A percentile compares a stretch with the other conserved stretches of the same genome.
phyloP scores from a whole-genome alignment of 306 rosid genomes.

The Cucumis melo region DNA sequence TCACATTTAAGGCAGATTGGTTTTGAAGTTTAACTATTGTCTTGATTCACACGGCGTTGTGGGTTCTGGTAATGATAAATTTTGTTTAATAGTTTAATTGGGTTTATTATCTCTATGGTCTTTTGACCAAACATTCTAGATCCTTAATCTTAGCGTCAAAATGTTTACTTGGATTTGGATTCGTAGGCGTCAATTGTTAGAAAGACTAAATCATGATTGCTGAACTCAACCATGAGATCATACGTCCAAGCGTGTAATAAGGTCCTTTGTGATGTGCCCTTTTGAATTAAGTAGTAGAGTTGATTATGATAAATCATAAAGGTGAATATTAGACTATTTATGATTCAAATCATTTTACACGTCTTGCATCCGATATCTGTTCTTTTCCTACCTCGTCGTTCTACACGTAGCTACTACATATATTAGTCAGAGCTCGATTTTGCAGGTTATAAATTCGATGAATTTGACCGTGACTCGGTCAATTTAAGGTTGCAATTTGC shows the following conservation, averaged over 20 bases:
- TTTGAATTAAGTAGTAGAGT: not conserved
- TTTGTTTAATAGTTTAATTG: not conserved
- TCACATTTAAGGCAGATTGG: not conserved
- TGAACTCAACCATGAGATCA: not conserved
- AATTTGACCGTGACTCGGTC: slow-evolving; percentile 88
- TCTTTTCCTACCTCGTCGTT: slow-evolving; percentile 38
- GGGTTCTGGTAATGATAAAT: not conserved
- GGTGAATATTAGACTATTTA: not conserved
- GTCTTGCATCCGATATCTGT: slow-evolving; percentile 31
- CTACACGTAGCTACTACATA: slow-evolving; percentile 43
- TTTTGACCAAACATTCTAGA: not conserved
- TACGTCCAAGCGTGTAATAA: not conserved
- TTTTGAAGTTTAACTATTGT: not conserved
- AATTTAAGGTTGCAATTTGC: slow-evolving; percentile 94
- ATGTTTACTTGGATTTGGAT: not conserved
- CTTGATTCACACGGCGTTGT: not conserved
- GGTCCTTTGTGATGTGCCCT: not conserved
- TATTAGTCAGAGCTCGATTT: slow-evolving; percentile 66
- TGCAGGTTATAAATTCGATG: slow-evolving; percentile 99
- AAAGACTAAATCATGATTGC: not conserved
- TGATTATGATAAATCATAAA: not conserved
- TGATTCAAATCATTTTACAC: slow-evolving; percentile 12
- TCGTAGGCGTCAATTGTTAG: not conserved
- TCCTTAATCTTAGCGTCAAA: not conserved
- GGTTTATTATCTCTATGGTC: not conserved